Evolutionary conservation across 768 basidiomycete species (phyloP).

Genomic region (Suillus bovinus): DNA sequence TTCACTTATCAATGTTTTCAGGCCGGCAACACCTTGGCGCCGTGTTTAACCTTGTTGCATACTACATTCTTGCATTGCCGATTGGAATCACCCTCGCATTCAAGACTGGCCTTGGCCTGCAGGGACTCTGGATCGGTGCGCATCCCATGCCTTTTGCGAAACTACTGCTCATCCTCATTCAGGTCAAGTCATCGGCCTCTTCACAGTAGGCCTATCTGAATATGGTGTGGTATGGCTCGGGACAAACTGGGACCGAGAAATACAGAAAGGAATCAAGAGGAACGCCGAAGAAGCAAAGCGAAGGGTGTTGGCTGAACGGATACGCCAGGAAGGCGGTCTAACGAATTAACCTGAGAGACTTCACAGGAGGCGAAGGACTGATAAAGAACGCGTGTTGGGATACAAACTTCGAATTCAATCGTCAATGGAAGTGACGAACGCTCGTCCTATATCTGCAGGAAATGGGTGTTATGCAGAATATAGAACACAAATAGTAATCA

Average conservation of each 20-base stretch:
- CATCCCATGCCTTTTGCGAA: neutral
- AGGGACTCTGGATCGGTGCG: slow-evolving; percentile 53
- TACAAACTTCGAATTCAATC: neutral
- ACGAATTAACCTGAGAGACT: slow-evolving; percentile 19
- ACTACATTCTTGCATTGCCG: slow-evolving; percentile 54
- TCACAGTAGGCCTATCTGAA: slow-evolving; percentile 69
- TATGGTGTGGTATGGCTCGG: slow-evolving; percentile 59
- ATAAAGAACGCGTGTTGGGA: slow-evolving; percentile 6
- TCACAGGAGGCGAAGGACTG: neutral
- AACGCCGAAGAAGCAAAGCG: slow-evolving; percentile 36
- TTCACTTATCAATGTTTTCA: slow-evolving; percentile 18
- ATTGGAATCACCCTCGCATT: slow-evolving; percentile 55
- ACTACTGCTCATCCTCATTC: slow-evolving; percentile 16
- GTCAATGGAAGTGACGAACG: neutral
- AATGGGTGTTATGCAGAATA: neutral
- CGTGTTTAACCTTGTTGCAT: slow-evolving; percentile 68
- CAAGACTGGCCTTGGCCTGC: slow-evolving; percentile 40
- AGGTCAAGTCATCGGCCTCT: slow-evolving; percentile 76
- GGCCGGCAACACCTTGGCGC: slow-evolving; percentile 72
- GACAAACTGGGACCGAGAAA: slow-evolving; percentile 50
- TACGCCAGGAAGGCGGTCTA: slow-evolving; percentile 13
- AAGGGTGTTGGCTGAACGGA: slow-evolving; percentile 23
- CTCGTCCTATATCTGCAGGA: neutral
- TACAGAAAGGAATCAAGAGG: slow-evolving; percentile 39
- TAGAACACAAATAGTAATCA: slow-evolving; percentile 1